Evolutionary conservation across 2,329 filamentous ascomycete genomes (phyloP), one percentile per base, ranked within the genome.

Genomic region (Colletotrichum gigasporum): DNA sequence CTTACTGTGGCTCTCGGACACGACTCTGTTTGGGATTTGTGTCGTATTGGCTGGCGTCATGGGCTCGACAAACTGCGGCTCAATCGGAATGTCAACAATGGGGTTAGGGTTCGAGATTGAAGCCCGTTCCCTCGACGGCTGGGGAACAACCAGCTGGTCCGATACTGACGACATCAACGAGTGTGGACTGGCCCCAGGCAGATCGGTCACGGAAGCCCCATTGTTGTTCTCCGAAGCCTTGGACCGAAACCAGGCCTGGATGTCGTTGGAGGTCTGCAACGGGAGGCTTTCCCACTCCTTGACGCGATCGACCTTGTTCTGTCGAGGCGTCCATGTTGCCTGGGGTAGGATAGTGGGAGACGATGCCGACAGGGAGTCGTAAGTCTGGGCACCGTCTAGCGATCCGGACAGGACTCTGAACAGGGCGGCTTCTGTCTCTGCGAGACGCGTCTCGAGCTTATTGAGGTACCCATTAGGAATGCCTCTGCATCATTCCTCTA

Each of bases 391-490:
- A n/a, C 37, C 22, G n/a, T 58, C 41, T 9, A 54, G 34, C 3
- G 53, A 4, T 5, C 51, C 44, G 2, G 47, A 62, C 3, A 76
- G 58, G 0, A 73, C 66, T 11, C 58, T 63, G 16, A 71, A 71
- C 0, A 76, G 69, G 3, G 72, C 72, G n/a, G 69, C 60, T 67
- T 74, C 72, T 0, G 73, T 77, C 24, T 75, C 74, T 2, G 67
- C 69, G 2, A 81, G 72, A 1, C 79, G 74, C 3, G 74, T 72
- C 54, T 81, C 79, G 3, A 81, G 51, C 16, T 72, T 73, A 3
- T 73, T 77, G 5, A 80, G 74, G 41, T 80, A 81, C 0, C 79
- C 79, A 10, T 75, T 70, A 0, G 74, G 79, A 34, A 76, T 73
- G 28, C 73, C 76, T 50, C 76, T 78, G 5, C 35, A n/a, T n/a